These are phyloP conservation scores for Grigorovia yakushimaensis DNA, from an alignment of 805 yeast species.

Conservation along the genomic window DNA sequence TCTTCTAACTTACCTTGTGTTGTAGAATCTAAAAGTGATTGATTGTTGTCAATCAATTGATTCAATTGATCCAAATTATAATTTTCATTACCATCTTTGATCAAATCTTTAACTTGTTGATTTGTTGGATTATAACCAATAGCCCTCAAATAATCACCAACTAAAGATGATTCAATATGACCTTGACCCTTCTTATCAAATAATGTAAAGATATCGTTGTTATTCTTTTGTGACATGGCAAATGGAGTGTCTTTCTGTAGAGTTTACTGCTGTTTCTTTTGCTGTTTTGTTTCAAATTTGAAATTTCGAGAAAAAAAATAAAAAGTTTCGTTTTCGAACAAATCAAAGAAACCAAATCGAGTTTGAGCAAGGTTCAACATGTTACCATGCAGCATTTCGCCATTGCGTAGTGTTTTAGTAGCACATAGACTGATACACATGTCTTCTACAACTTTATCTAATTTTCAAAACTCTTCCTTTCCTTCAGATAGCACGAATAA, in stretches of 20 bases:
- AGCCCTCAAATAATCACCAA: constrained; percentile 92
- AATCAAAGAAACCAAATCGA: no score
- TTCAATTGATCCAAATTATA: constrained; percentile 24
- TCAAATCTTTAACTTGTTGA: constrained; percentile 20
- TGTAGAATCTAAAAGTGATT: constrained; percentile 22
- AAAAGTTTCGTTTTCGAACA: no score
- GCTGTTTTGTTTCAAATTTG: no score
- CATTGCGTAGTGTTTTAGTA: no score
- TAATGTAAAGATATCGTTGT: constrained; percentile 90
- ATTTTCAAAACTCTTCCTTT: no score
- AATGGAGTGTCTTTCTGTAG: neutral
- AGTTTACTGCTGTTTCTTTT: no score
- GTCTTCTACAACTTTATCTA: no score
- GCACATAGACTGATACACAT: no score
- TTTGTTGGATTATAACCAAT: constrained; percentile 98
- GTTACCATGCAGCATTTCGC: no score
- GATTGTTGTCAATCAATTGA: constrained; percentile 17
- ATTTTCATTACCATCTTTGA: constrained; percentile 8
- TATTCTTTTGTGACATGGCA: constrained; percentile 10
- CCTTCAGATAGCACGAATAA: no score
- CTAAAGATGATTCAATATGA: constrained; percentile 66
- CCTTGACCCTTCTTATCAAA: constrained; percentile 97
- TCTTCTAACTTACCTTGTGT: constrained; percentile 39
- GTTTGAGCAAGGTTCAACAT: no score
- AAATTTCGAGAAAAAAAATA: no score